Evolutionary conservation across 129 eudicot species (phyloP).

Genomic region (Glebionis coronaria): DNA sequence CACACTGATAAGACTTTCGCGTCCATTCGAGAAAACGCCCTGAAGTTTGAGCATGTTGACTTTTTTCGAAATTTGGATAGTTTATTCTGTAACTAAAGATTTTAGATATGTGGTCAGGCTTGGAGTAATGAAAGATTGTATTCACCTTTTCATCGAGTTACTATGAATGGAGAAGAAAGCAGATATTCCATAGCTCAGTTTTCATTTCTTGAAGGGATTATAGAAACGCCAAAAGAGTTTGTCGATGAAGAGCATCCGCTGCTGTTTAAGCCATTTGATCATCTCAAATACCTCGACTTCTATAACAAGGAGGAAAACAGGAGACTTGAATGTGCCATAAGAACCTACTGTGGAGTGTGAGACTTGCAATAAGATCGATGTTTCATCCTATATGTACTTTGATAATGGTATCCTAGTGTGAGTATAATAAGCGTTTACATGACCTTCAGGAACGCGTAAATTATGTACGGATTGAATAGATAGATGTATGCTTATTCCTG

Average conservation of each 20-base stretch:
- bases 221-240: slow-evolving; percentile 66
- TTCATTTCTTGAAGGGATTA: slow-evolving; percentile 56
- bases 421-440: no score
- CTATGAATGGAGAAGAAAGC: slow-evolving; percentile 54
- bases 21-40: no score
- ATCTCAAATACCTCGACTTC: slow-evolving; percentile 58
- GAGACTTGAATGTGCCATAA: slow-evolving; percentile 48
- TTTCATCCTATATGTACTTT: background rate
- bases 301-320: slow-evolving; percentile 53
- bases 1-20: no score
- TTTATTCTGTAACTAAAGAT: background rate
- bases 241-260: slow-evolving; percentile 70
- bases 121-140: slow-evolving; percentile 75
- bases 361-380: slow-evolving; percentile 18
- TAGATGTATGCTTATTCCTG: no score
- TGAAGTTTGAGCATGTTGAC: no score
- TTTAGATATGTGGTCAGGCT: slow-evolving; percentile 38
- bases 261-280: slow-evolving; percentile 62
- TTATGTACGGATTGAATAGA: no score
- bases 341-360: slow-evolving; percentile 57
- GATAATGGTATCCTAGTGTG: slow-evolving; percentile 7
- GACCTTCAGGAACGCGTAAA: no score
- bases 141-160: slow-evolving; percentile 73
- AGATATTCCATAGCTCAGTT: slow-evolving; percentile 70
- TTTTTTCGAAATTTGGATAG: no score